phyloP scores from a whole-genome alignment of 2,329 filamentous ascomycete genomes.

The Aspergillus uvarum region DNA sequence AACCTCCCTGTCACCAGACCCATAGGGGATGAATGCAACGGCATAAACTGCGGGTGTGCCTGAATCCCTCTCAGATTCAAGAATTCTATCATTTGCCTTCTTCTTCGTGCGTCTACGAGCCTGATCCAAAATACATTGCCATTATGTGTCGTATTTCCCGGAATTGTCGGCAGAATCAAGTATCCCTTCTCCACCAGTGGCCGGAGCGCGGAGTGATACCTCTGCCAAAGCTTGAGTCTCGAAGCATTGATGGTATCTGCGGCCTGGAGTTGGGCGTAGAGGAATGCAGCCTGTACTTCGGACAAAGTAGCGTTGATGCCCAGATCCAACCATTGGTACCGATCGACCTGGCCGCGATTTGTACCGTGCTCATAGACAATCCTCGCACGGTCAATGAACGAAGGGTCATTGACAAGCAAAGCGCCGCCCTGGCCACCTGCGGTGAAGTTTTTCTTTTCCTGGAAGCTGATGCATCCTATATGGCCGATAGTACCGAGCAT shows the following conservation, averaged over 20 bases:
- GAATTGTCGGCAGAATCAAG: neutral
- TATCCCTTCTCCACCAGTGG: neutral
- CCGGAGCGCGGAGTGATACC: slow-evolving; percentile 4
- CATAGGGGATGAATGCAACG: slow-evolving; percentile 3
- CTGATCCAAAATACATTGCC: slow-evolving; percentile 10
- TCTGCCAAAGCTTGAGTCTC: slow-evolving; percentile 9
- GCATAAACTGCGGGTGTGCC: slow-evolving; percentile 10
- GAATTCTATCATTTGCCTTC: neutral
- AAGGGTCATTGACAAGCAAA: slow-evolving; percentile 14
- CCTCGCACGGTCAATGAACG: slow-evolving; percentile 7
- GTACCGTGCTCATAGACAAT: slow-evolving; percentile 15
- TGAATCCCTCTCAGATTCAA: neutral
- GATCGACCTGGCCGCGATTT: slow-evolving; percentile 11
- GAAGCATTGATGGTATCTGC: slow-evolving; percentile 6
- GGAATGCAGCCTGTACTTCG: slow-evolving; percentile 17
- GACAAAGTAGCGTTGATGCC: slow-evolving; percentile 10
- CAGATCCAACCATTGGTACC: slow-evolving; percentile 14
- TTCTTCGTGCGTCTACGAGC: neutral
- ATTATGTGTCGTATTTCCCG: slow-evolving; percentile 1
- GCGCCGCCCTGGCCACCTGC: slow-evolving; percentile 17
- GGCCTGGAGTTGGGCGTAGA: slow-evolving; percentile 14
- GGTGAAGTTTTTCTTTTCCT: slow-evolving; percentile 20
- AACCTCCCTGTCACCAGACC: neutral
- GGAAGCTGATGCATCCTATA: slow-evolving; percentile 20
- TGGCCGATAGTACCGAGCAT: slow-evolving; percentile 18